A percentile compares a stretch with the other conserved stretches of the same genome.
phyloP scores from a whole-genome alignment of 352 stramenopile genomes.

The Halophytophthora batemanensis region DNA sequence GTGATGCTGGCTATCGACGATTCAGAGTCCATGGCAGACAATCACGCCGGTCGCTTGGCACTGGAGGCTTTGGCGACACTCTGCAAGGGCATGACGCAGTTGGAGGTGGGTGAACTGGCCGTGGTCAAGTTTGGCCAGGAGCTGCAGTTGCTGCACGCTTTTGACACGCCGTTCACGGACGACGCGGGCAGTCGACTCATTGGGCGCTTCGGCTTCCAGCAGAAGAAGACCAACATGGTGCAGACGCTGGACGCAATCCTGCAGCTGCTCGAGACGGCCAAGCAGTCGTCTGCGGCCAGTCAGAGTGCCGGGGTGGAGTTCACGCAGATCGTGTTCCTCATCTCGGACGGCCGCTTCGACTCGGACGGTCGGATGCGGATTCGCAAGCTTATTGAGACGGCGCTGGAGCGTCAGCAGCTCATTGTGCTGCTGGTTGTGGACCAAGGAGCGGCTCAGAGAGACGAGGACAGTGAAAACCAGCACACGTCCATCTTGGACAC shows the following conservation, averaged over 20 bases:
- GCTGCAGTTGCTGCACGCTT: conserved; percentile 96
- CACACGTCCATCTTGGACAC: conserved; percentile 97
- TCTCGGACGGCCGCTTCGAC: conserved; percentile 99
- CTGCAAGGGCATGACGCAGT: conserved; percentile 96
- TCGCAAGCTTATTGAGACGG: conserved; percentile 95
- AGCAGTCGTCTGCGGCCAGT: conserved; percentile 41
- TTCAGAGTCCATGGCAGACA: conserved; percentile 99
- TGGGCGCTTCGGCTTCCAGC: conserved; percentile 95
- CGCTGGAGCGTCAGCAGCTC: conserved; percentile 96
- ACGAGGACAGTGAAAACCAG: conserved; percentile 22
- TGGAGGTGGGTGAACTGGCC: conserved; percentile 95
- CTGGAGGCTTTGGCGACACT: conserved; percentile 96
- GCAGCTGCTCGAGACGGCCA: conserved; percentile 85
- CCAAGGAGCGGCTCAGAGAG: conserved; percentile 43
- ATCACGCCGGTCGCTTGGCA: conserved; percentile 93
- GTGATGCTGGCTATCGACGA: conserved; percentile 99
- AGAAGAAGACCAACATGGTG: conserved; percentile 96
- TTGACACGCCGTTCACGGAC: conserved; percentile 96
- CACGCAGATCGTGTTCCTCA: conserved; percentile 98
- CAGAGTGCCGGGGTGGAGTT: conserved; percentile 76
- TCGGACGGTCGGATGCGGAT: conserved; percentile 94
- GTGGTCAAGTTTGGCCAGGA: conserved; percentile 95
- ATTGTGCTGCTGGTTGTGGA: conserved; percentile 99
- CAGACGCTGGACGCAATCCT: conserved; percentile 93
- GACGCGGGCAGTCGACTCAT: conserved; percentile 94